Percentiles rank a stretch among this genome's conserved stretches.
phyloP scores from a whole-genome alignment of 2,329 filamentous ascomycete genomes.

The Metarhizium anisopliae region DNA sequence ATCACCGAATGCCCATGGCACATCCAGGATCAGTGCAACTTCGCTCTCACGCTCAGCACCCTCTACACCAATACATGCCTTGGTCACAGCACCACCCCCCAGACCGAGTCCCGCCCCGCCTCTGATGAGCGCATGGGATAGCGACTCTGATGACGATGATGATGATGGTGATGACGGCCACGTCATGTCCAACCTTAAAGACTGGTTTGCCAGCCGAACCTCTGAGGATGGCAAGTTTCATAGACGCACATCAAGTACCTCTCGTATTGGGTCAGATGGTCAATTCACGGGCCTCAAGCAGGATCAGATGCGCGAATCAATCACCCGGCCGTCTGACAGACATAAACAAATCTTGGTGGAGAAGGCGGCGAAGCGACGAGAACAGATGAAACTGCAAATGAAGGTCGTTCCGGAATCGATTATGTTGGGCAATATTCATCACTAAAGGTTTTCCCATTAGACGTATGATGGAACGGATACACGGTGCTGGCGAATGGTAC shows the following conservation, averaged over 20 bases:
- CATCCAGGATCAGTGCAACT: neutral
- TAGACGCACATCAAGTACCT: neutral
- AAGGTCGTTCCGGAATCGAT: neutral
- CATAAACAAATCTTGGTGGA: constrained; percentile 1
- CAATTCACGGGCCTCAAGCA: constrained; percentile 13
- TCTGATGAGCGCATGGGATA: constrained; percentile 21
- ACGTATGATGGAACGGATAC: neutral
- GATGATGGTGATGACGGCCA: constrained; percentile 14
- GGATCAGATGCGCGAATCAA: constrained; percentile 12
- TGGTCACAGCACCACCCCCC: constrained; percentile 4
- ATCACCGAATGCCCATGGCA: neutral
- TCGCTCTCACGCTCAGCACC: neutral
- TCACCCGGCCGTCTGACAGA: neutral
- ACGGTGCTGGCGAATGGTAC: neutral
- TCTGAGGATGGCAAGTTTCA: constrained; percentile 4
- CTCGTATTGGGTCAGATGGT: constrained; percentile 8
- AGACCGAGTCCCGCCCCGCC: constrained; percentile 6
- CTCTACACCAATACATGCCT: neutral
- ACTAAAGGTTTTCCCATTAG: neutral
- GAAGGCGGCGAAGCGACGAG: constrained; percentile 3
- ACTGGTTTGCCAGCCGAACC: constrained; percentile 8
- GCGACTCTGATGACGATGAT: constrained; percentile 23
- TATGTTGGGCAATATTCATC: neutral
- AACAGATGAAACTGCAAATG: neutral
- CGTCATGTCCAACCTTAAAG: constrained; percentile 7